phyloP scores from a whole-genome alignment of 305 asterid genomes.

The Euphrasia arctica region DNA sequence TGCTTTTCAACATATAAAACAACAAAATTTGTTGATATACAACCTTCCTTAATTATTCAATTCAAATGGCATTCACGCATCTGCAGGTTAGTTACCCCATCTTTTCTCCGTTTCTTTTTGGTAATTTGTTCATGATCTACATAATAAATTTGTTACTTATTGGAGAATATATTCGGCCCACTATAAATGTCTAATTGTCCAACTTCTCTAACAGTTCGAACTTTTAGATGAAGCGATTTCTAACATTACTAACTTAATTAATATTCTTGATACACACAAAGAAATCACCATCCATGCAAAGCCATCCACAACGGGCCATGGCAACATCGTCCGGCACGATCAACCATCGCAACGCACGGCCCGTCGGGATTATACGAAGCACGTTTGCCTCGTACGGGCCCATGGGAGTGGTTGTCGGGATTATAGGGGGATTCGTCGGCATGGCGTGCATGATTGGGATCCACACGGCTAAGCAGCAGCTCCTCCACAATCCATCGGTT shows the following conservation, averaged over 20 bases:
- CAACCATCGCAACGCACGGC: constrained; percentile 1
- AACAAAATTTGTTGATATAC: background rate
- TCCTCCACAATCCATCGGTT: constrained; percentile 44
- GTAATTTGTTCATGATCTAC: background rate
- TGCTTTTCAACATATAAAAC: background rate
- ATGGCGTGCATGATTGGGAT: constrained; percentile 32
- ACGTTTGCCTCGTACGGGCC: constrained; percentile 26
- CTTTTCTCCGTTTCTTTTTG: too few relatives aligned
- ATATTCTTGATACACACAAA: background rate
- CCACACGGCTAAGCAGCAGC: constrained; percentile 44
- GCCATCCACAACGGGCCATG: constrained; percentile 6
- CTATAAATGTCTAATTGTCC: too few relatives aligned
- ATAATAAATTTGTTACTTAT: too few relatives aligned
- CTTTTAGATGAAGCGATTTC: too few relatives aligned
- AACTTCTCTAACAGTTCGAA: too few relatives aligned
- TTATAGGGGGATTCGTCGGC: constrained; percentile 32
- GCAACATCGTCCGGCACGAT: constrained; percentile 16
- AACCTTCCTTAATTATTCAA: background rate
- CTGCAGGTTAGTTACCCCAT: background rate
- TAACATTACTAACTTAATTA: too few relatives aligned
- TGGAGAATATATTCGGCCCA: too few relatives aligned
- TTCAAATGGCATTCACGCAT: constrained; percentile 3
- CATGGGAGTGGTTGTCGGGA: constrained; percentile 27
- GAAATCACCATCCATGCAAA: constrained; percentile 28
- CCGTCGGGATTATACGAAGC: background rate